Evolutionary conservation across 129 eudicot genomes (phyloP).

Genomic region (Erigeron canadensis): DNA sequence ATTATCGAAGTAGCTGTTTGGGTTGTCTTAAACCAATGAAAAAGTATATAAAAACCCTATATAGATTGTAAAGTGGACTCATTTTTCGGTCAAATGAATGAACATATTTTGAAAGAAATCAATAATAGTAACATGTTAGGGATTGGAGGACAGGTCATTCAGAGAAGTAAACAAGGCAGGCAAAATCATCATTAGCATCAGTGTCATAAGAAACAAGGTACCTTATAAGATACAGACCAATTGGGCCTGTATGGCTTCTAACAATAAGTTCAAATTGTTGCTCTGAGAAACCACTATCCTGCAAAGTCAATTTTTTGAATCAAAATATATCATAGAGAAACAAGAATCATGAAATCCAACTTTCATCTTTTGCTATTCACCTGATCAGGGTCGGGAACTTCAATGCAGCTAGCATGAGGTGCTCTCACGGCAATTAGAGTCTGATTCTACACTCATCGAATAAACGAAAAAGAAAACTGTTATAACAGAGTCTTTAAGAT

Average conservation of each 20-base stretch:
- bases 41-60: too few relatives aligned
- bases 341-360: not conserved
- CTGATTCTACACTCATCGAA: constrained; percentile 43
- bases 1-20: not conserved
- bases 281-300: constrained; percentile 47
- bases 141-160: not conserved
- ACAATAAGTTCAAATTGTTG: constrained; percentile 54
- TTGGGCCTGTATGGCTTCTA: constrained; percentile 75
- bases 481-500: not conserved
- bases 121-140: not conserved
- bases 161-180: too few relatives aligned
- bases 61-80: not conserved
- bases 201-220: constrained; percentile 27
- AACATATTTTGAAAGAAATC: not conserved
- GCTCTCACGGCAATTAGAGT: constrained; percentile 65
- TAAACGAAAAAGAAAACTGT: not conserved
- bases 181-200: not conserved
- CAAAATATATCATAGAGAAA: not conserved
- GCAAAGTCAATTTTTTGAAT: constrained; percentile 24
- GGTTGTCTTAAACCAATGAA: not conserved
- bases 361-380: constrained; percentile 38
- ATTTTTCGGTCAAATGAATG: not conserved
- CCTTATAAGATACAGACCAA: constrained; percentile 63
- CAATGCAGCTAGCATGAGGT: constrained; percentile 64
- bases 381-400: constrained; percentile 87